phyloP scores from a whole-genome alignment of 2,329 filamentous ascomycete species.

The Ceratocystis papillata region DNA sequence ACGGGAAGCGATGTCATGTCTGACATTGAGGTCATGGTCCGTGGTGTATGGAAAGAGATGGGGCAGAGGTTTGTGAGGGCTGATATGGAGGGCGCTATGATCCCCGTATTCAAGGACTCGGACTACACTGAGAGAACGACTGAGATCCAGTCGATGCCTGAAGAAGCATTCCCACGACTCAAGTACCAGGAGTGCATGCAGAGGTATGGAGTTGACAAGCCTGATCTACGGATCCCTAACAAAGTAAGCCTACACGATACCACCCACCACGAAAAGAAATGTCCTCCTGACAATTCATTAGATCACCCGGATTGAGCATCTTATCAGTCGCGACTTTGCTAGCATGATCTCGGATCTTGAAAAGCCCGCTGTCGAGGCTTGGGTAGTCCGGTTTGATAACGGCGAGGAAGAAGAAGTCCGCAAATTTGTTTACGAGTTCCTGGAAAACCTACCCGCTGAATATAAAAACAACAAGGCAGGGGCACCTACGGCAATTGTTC shows the following conservation, averaged over 20 bases:
- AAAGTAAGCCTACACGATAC: conserved; percentile 38
- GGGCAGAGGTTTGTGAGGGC: conserved; percentile 34
- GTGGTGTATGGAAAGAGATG: conserved; percentile 43
- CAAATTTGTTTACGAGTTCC: conserved; percentile 56
- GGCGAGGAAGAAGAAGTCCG: conserved; percentile 42
- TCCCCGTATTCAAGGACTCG: conserved; percentile 27
- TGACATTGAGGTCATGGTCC: conserved; percentile 42
- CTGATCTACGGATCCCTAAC: conserved; percentile 67
- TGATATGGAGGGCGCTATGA: conserved; percentile 29
- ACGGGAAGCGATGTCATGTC: conserved; percentile 59
- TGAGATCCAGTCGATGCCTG: conserved; percentile 26
- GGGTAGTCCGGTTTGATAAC: conserved; percentile 52
- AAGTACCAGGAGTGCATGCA: conserved; percentile 70
- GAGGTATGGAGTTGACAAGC: conserved; percentile 80
- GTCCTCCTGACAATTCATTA: conserved; percentile 31
- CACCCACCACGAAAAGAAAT: background rate
- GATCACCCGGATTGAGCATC: conserved; percentile 55
- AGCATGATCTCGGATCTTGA: conserved; percentile 61
- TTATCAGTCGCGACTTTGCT: conserved; percentile 54
- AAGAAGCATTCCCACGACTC: conserved; percentile 45
- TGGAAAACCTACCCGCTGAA: conserved; percentile 50
- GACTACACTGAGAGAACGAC: conserved; percentile 13
- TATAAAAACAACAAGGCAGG: conserved; percentile 62
- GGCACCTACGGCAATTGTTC: conserved; percentile 68
- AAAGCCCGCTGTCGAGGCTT: conserved; percentile 62